Conservation (phyloP, 176 grass and related monocot genomes). For the Aegilops umbellulata region DNA sequence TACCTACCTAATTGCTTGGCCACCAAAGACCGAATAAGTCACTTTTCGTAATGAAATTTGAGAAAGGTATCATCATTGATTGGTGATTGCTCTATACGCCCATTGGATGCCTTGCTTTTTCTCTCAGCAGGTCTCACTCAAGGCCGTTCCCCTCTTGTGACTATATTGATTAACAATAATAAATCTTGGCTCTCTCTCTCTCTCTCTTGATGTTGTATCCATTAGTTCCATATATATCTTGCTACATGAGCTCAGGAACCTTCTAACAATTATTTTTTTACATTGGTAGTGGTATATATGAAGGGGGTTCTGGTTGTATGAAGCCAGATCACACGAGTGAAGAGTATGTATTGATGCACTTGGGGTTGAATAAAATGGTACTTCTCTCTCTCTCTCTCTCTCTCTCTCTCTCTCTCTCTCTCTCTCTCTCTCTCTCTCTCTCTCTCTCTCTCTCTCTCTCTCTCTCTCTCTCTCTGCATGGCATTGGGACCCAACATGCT, state of each 20-base stretch:
- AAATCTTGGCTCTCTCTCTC: not conserved
- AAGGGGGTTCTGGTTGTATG: not conserved
- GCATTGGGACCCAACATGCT: not conserved
- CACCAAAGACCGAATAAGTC: not conserved
- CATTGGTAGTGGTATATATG: not conserved
- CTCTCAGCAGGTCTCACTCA: not conserved
- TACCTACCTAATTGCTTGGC: conserved; percentile 36
- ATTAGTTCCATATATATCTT: not conserved
- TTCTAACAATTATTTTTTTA: not conserved
- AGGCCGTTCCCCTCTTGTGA: not conserved
- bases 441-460: too few relatives aligned
- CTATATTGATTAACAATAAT: not conserved
- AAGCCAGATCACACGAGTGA: not conserved
- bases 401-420: too few relatives aligned
- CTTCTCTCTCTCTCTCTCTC: not conserved
- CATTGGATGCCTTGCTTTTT: conserved; percentile 8
- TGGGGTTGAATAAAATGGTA: not conserved
- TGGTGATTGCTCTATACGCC: not conserved
- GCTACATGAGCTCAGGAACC: not conserved
- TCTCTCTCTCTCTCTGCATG: not conserved
- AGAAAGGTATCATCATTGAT: not conserved
- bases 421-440: too few relatives aligned
- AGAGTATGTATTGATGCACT: not conserved
- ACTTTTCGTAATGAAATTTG: not conserved
- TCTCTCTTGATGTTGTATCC: not conserved